Percentiles rank a stretch among this genome's conserved stretches.
Conservation (phyloP, 345 rosid species). For the Salix caprea region DNA sequence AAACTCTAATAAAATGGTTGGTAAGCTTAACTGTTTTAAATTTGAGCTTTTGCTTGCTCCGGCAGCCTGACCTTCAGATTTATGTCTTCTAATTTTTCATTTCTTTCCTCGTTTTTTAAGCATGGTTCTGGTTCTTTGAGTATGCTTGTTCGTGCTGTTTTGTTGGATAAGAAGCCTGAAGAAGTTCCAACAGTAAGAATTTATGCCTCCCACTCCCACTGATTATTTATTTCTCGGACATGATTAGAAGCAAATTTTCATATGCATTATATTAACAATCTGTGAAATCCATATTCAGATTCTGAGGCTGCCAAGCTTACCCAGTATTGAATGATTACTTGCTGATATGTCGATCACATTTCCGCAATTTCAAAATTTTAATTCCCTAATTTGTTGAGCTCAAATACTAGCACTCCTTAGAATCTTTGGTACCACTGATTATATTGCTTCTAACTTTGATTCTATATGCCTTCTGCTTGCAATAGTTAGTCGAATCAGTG, state of each 20-base stretch:
- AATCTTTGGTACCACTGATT: neutral
- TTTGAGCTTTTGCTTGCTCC: conserved; percentile 8
- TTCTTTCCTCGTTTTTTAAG: conserved; percentile 30
- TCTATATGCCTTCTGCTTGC: conserved; percentile 17
- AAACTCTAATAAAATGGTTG: conserved; percentile 57
- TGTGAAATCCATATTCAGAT: neutral
- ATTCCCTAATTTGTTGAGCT: neutral
- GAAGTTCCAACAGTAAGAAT: conserved; percentile 69
- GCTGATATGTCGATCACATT: neutral
- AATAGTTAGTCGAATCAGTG: conserved; percentile 85
- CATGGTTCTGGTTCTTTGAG: conserved; percentile 52
- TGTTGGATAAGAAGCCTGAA: conserved; percentile 76
- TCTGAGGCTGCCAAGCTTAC: neutral
- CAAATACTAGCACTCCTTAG: neutral
- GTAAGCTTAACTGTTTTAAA: conserved; percentile 31
- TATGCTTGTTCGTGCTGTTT: conserved; percentile 69
- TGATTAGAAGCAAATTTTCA: neutral
- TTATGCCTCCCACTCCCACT: neutral
- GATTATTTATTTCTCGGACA: neutral
- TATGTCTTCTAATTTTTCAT: neutral
- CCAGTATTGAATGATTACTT: neutral
- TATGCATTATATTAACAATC: neutral
- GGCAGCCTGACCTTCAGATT: neutral
- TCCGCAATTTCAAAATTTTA: neutral
- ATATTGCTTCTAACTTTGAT: conserved; percentile 7